phyloP scores from a whole-genome alignment of 139 green algal species.

The Chlorella sp. region DNA sequence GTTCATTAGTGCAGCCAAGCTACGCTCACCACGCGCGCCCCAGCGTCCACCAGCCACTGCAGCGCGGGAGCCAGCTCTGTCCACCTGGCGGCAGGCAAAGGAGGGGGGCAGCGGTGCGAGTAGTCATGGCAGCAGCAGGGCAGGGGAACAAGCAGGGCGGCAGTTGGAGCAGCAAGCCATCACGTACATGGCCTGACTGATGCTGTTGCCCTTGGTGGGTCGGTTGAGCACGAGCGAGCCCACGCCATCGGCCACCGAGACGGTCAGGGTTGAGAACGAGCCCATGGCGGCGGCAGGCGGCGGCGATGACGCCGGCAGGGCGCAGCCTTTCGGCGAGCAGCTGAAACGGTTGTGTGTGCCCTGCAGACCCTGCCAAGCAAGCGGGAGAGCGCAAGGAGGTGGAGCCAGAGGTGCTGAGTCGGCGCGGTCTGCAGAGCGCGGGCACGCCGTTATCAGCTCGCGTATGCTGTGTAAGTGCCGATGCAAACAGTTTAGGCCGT shows the following conservation, averaged over 20 bases:
- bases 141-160: too few relatives aligned
- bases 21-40: slow-evolving; percentile 7
- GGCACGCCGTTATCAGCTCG: too few relatives aligned
- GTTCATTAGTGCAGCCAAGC: neutral
- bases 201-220: slow-evolving; percentile 25
- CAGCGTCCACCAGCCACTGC: slow-evolving; percentile 13
- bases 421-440: too few relatives aligned
- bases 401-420: too few relatives aligned
- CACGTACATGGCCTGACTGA: slow-evolving; percentile 10
- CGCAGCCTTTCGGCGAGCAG: neutral
- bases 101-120: too few relatives aligned
- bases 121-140: too few relatives aligned
- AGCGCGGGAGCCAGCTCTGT: slow-evolving; percentile 11
- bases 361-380: too few relatives aligned
- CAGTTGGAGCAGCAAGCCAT: too few relatives aligned
- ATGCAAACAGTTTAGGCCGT: too few relatives aligned
- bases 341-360: too few relatives aligned
- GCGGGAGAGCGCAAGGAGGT: too few relatives aligned
- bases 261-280: neutral
- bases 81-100: slow-evolving; percentile 14
- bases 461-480: too few relatives aligned
- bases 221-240: slow-evolving; percentile 16
- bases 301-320: neutral
- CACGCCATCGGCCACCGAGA: slow-evolving; percentile 13
- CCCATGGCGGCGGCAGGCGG: neutral